Evolutionary conservation across 2,329 filamentous ascomycete species (phyloP).

Genomic region (Phyllosticta capitalensis): DNA sequence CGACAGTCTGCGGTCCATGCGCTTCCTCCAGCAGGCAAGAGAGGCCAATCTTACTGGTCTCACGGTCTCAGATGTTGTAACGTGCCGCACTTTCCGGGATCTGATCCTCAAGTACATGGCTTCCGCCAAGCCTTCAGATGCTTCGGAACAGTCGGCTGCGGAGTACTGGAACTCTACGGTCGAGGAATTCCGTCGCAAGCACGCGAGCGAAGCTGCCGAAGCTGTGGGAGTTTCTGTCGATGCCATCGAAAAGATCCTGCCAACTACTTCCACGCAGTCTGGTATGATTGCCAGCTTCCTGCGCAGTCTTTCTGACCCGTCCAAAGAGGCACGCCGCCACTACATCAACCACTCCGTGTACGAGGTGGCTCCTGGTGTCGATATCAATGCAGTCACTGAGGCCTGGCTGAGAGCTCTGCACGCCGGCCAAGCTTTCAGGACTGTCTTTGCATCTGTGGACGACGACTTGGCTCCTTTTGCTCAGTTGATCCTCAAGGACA

Average conservation of each 20-base stretch:
- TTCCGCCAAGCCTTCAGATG: not conserved
- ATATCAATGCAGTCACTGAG: not conserved
- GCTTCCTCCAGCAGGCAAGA: slow-evolving; percentile 13
- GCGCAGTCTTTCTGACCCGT: slow-evolving; percentile 1
- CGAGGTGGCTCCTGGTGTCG: not conserved
- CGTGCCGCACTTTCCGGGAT: slow-evolving; percentile 5
- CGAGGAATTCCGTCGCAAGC: not conserved
- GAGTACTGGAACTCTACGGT: not conserved
- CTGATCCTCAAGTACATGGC: slow-evolving; percentile 3
- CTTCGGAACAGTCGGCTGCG: not conserved
- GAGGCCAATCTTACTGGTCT: slow-evolving; percentile 14
- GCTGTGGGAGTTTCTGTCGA: not conserved
- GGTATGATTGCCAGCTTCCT: slow-evolving; percentile 11
- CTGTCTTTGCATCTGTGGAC: slow-evolving; percentile 6
- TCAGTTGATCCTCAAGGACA: slow-evolving; percentile 4
- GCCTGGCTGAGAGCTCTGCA: slow-evolving; percentile 7
- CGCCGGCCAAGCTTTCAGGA: slow-evolving; percentile 2
- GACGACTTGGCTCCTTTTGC: slow-evolving; percentile 10
- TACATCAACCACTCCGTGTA: slow-evolving; percentile 11
- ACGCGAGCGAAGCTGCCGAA: not conserved
- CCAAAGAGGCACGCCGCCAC: not conserved
- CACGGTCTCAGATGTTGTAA: slow-evolving; percentile 22
- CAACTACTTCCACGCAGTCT: slow-evolving; percentile 6
- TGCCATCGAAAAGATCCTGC: slow-evolving; percentile 6
- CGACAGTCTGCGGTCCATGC: slow-evolving; percentile 18